Conservation (phyloP, 2,329 filamentous ascomycete genomes). For the Talaromyces islandicus region DNA sequence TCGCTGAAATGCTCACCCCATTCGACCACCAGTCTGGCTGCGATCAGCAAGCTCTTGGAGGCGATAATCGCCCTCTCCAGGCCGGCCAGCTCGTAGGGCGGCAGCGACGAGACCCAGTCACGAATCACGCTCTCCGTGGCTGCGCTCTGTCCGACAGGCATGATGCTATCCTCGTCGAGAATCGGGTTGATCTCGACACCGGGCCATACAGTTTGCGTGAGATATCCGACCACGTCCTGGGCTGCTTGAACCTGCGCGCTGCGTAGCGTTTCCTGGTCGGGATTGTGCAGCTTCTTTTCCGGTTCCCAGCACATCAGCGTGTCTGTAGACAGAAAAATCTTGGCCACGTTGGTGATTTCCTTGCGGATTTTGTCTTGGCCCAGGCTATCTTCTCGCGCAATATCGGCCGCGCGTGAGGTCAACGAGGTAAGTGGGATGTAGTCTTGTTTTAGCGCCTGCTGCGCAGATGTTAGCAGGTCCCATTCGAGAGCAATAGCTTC, state of each 20-base stretch:
- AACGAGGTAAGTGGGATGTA: slow-evolving; percentile 87
- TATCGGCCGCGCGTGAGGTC: slow-evolving; percentile 75
- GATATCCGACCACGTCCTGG: slow-evolving; percentile 62
- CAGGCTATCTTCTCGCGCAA: slow-evolving; percentile 59
- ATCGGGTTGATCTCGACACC: slow-evolving; percentile 72
- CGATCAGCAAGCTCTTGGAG: slow-evolving; percentile 78
- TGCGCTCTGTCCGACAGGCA: slow-evolving; percentile 67
- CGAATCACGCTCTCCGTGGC: slow-evolving; percentile 71
- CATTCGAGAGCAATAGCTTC: slow-evolving; percentile 85
- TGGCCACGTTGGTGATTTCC: slow-evolving; percentile 60
- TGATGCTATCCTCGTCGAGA: slow-evolving; percentile 70
- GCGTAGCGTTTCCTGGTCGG: slow-evolving; percentile 57
- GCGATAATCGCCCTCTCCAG: slow-evolving; percentile 78
- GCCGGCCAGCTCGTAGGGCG: slow-evolving; percentile 76
- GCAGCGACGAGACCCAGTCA: slow-evolving; percentile 68
- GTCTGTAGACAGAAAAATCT: slow-evolving; percentile 89
- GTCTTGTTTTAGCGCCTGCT: slow-evolving; percentile 79
- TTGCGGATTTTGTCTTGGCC: slow-evolving; percentile 51
- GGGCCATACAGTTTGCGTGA: slow-evolving; percentile 73
- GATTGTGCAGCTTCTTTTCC: slow-evolving; percentile 46
- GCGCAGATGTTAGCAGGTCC: slow-evolving; percentile 74
- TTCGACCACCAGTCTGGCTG: slow-evolving; percentile 70
- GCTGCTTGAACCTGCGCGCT: slow-evolving; percentile 66
- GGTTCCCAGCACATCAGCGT: slow-evolving; percentile 87
- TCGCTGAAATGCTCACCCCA: slow-evolving; percentile 72